These are phyloP conservation scores for Tephrocybe sp. DNA, from an alignment of 768 basidiomycete species.

Conservation along the genomic window DNA sequence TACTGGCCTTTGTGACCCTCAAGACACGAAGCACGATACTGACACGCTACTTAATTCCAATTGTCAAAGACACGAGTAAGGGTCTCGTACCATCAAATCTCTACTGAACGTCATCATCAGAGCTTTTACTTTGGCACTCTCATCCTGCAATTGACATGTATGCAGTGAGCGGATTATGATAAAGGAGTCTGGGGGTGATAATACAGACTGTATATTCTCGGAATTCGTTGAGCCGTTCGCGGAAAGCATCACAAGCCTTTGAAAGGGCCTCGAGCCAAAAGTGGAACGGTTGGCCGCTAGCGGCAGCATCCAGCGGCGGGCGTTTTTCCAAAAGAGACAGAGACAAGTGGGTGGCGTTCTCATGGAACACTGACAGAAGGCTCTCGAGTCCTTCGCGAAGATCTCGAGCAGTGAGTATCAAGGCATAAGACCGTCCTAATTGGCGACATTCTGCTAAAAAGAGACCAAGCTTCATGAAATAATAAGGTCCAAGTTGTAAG, in stretches of 20 bases:
- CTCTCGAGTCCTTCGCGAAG: slow-evolving; percentile 14
- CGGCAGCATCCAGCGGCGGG: background rate
- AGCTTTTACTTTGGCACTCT: slow-evolving; percentile 13
- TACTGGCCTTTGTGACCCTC: slow-evolving; percentile 7
- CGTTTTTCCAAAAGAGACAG: background rate
- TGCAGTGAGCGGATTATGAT: background rate
- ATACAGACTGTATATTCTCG: slow-evolving; percentile 19
- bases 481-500: too few relatives aligned
- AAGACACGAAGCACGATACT: slow-evolving; percentile 18
- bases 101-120: slow-evolving; percentile 12
- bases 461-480: slow-evolving; percentile 10
- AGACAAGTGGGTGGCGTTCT: slow-evolving; percentile 11
- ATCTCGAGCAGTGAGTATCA: slow-evolving; percentile 16
- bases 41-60: background rate
- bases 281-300: slow-evolving; percentile 1
- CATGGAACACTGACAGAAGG: slow-evolving; percentile 11
- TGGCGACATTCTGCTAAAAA: slow-evolving; percentile 15
- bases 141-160: slow-evolving; percentile 5
- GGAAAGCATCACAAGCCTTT: slow-evolving; percentile 10
- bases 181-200: too few relatives aligned
- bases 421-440: slow-evolving; percentile 19
- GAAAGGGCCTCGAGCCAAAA: slow-evolving; percentile 12
- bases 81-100: slow-evolving; percentile 12
- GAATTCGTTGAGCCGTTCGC: slow-evolving; percentile 18
- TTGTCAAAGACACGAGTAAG: background rate